Conservation (phyloP, 31 red algal genomes). For the Asparagopsis taxiformis region DNA sequence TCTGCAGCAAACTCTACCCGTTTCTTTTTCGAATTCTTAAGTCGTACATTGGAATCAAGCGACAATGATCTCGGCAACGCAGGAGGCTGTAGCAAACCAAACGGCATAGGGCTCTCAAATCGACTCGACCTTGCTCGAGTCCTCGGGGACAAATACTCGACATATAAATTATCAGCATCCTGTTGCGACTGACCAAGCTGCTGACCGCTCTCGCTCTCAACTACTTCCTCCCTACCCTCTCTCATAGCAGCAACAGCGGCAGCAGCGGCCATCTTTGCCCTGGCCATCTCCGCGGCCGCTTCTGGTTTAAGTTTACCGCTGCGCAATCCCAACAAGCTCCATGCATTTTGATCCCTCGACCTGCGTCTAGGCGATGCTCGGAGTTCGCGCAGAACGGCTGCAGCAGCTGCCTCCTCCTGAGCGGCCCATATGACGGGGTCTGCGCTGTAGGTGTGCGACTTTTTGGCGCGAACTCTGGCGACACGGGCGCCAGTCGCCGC, state of each 20-base stretch:
- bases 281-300: conserved; percentile 70
- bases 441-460: neutral
- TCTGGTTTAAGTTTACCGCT: conserved; percentile 46
- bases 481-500: conserved; percentile 1
- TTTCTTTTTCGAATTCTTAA: too few relatives aligned
- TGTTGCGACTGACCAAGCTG: neutral
- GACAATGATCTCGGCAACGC: too few relatives aligned
- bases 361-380: too few relatives aligned
- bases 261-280: conserved; percentile 60
- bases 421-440: conserved; percentile 28
- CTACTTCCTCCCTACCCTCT: conserved; percentile 1
- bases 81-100: too few relatives aligned
- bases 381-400: conserved; percentile 5
- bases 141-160: conserved; percentile 6
- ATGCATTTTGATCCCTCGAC: conserved; percentile 16
- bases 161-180: neutral
- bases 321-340: conserved; percentile 7
- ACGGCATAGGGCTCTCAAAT: too few relatives aligned
- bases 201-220: neutral
- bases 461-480: neutral
- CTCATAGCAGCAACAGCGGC: conserved; percentile 60
- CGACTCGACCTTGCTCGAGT: too few relatives aligned
- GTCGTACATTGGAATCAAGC: too few relatives aligned
- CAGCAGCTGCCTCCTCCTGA: conserved; percentile 24
- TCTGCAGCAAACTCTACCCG: too few relatives aligned